These are phyloP conservation scores for Linum trigynum DNA, from an alignment of 345 rosid species.

Conservation along the genomic window DNA sequence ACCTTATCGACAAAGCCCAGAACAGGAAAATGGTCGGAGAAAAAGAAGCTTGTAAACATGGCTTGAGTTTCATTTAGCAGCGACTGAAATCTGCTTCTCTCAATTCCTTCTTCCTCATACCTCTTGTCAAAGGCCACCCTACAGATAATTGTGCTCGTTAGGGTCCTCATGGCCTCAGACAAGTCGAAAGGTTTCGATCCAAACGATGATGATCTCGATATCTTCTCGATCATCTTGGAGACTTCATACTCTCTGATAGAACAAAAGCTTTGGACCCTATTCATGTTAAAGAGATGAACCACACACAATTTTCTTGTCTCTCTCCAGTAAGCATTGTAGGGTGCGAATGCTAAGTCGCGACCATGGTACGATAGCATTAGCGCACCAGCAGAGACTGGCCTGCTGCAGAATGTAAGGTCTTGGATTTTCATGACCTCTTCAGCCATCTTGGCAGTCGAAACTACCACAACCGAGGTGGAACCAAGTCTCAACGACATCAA, in stretches of 20 bases:
- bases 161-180: constrained; percentile 10
- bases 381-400: constrained; percentile 26
- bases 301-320: constrained; percentile 31
- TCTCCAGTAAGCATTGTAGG: constrained; percentile 35
- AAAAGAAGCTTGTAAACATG: too few relatives aligned
- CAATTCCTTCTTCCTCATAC: constrained; percentile 23
- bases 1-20: constrained; percentile 38
- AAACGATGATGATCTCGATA: constrained; percentile 13
- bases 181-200: constrained; percentile 11
- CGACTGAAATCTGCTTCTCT: constrained; percentile 17
- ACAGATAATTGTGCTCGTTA: constrained; percentile 24
- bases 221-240: constrained; percentile 20
- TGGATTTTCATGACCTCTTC: constrained; percentile 29
- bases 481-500: constrained; percentile 39
- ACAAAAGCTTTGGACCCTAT: constrained; percentile 23
- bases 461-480: constrained; percentile 18
- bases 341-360: constrained; percentile 36
- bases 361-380: constrained; percentile 34
- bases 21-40: constrained; percentile 1
- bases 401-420: constrained; percentile 37
- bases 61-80: constrained; percentile 6
- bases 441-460: constrained; percentile 40
- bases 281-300: constrained; percentile 29
- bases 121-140: constrained; percentile 36
- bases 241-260: constrained; percentile 37